Evolutionary conservation across 768 basidiomycete species (phyloP).

Genomic region (Boletus sensibilis): DNA sequence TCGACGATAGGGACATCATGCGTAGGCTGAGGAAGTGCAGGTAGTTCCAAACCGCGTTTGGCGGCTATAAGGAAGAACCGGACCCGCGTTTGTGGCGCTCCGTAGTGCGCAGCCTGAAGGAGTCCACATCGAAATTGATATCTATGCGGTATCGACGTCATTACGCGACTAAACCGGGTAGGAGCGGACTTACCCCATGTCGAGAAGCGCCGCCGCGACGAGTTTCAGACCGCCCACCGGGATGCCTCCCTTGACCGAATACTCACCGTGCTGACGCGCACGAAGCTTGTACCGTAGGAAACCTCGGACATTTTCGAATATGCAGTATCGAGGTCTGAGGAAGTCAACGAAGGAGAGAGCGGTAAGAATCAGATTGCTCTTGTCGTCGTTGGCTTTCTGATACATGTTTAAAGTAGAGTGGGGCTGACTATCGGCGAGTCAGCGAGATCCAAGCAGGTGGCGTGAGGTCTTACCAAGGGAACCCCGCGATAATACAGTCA

Average conservation of each 20-base stretch:
- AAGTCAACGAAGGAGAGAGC: conserved; percentile 46
- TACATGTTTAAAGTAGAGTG: conserved; percentile 75
- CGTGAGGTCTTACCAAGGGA: conserved; percentile 60
- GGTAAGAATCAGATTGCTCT: conserved; percentile 68
- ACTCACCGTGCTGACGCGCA: conserved; percentile 34
- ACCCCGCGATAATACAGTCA: conserved; percentile 65
- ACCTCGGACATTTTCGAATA: conserved; percentile 51
- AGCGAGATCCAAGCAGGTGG: neutral
- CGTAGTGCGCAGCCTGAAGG: conserved; percentile 49
- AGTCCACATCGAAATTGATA: conserved; percentile 45
- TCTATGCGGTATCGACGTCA: conserved; percentile 21
- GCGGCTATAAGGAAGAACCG: conserved; percentile 52
- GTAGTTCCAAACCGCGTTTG: conserved; percentile 35
- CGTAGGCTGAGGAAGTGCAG: conserved; percentile 42
- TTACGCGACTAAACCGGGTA: neutral
- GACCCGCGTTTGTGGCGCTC: conserved; percentile 44
- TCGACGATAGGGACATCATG: conserved; percentile 43
- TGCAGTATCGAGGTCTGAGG: conserved; percentile 40
- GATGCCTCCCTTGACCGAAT: conserved; percentile 61
- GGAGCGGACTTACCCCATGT: conserved; percentile 55
- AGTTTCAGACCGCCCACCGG: conserved; percentile 76
- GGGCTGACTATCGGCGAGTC: conserved; percentile 53
- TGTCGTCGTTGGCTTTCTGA: conserved; percentile 61
- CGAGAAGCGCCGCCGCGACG: conserved; percentile 54
- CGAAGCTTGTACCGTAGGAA: conserved; percentile 43